These are phyloP conservation scores for Didymella arachidicola DNA, from an alignment of 2,329 filamentous ascomycete species.

Conservation along the genomic window DNA sequence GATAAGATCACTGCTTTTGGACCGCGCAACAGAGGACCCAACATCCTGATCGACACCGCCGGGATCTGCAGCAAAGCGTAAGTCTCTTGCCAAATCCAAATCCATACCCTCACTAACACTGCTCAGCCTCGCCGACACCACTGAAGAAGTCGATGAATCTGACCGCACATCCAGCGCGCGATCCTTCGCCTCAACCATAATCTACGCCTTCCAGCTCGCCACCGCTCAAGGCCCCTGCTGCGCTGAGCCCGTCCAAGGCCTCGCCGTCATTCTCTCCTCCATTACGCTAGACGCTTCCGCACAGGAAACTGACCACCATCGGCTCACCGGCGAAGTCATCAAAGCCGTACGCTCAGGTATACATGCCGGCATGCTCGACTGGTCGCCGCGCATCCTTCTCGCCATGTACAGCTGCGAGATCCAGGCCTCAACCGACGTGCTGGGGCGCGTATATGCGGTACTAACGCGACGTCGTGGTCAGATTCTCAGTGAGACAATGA, in stretches of 20 bases:
- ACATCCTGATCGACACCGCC: slow-evolving; percentile 82
- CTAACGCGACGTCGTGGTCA: slow-evolving; percentile 91
- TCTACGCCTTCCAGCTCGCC: slow-evolving; percentile 92
- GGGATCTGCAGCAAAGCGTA: slow-evolving; percentile 78
- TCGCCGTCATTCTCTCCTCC: slow-evolving; percentile 89
- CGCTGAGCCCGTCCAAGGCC: slow-evolving; percentile 89
- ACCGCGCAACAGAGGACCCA: slow-evolving; percentile 83
- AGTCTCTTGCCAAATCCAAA: slow-evolving; percentile 27
- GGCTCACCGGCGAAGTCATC: slow-evolving; percentile 92
- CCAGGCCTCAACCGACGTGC: slow-evolving; percentile 92
- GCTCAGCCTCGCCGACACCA: slow-evolving; percentile 23
- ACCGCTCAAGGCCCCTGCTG: slow-evolving; percentile 90
- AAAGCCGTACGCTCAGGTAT: slow-evolving; percentile 87
- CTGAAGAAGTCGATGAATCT: slow-evolving; percentile 40
- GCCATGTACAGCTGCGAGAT: slow-evolving; percentile 99
- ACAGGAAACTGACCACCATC: slow-evolving; percentile 69
- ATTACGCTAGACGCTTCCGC: slow-evolving; percentile 67
- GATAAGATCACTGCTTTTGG: slow-evolving; percentile 91
- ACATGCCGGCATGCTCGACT: slow-evolving; percentile 86
- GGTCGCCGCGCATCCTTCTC: slow-evolving; percentile 92
- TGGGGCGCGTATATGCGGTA: slow-evolving; percentile 96
- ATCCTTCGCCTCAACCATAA: slow-evolving; percentile 87
- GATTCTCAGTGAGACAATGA: slow-evolving; percentile 88
- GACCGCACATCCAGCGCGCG: slow-evolving; percentile 55
- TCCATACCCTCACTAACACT: background rate